Conservation (phyloP, 345 rosid genomes). For the Rhodomyrtus tomentosa region DNA sequence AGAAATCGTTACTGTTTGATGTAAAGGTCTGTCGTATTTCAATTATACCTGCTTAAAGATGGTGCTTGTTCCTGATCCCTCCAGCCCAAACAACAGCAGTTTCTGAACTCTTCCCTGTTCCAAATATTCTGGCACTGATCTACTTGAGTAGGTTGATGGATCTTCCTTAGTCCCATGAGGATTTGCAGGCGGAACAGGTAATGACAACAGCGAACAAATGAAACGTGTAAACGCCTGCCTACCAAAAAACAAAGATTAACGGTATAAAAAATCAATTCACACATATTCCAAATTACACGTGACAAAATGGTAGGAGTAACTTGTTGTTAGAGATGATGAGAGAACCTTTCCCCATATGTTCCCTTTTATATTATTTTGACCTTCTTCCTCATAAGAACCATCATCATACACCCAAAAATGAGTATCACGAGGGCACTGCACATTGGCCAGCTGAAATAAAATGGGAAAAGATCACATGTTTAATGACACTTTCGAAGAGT, state of each 20-base stretch:
- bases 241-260: constrained; percentile 25
- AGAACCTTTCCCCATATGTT: constrained; percentile 89
- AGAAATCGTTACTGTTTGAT: neutral
- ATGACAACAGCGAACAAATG: constrained; percentile 37
- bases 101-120: constrained; percentile 46
- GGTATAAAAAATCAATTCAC: constrained; percentile 19
- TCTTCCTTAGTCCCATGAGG: constrained; percentile 30
- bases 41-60: constrained; percentile 47
- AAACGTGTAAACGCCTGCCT: constrained; percentile 58
- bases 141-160: constrained; percentile 21
- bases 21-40: neutral
- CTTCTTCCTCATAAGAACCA: constrained; percentile 93
- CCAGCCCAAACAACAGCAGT: constrained; percentile 39
- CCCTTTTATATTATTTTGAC: constrained; percentile 85
- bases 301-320: neutral
- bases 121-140: constrained; percentile 33
- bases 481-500: neutral
- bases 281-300: neutral
- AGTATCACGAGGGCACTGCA: constrained; percentile 78
- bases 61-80: constrained; percentile 58
- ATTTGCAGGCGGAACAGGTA: constrained; percentile 45
- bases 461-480: neutral
- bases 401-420: constrained; percentile 94
- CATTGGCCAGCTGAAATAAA: constrained; percentile 59
- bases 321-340: constrained; percentile 5